A percentile compares a stretch with the other conserved stretches of the same genome.
Conservation (phyloP, 75 land plant species). For the Pinus tabuliformis region DNA sequence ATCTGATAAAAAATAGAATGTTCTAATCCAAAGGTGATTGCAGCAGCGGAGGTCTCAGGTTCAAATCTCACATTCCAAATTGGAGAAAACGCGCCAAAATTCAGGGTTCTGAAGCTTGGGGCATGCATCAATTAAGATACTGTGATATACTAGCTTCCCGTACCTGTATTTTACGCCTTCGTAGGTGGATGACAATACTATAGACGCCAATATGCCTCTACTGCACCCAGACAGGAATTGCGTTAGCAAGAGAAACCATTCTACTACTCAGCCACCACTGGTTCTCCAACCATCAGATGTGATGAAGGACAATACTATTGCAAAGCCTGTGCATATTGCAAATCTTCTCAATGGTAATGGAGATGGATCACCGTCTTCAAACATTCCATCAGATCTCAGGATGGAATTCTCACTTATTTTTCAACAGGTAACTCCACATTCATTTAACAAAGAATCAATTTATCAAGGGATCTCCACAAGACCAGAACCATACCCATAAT, state of each 20-base stretch:
- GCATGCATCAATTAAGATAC: no score
- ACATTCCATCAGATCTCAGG: not conserved
- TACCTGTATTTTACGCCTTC: no score
- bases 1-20: no score
- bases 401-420: not conserved
- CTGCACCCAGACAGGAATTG: no score
- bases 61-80: no score
- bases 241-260: not conserved
- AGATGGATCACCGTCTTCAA: not conserved
- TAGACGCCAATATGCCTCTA: no score
- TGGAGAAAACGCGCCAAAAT: no score
- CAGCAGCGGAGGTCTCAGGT: no score
- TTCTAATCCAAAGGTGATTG: no score
- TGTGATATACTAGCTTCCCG: no score
- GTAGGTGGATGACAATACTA: no score
- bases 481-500: not conserved
- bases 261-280: not conserved
- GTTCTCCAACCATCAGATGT: not conserved
- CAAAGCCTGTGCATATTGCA: not conserved
- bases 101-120: no score
- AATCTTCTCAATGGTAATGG: constrained; percentile 6
- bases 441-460: not conserved
- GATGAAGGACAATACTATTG: not conserved
- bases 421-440: not conserved
- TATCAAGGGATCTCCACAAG: not conserved